Evolutionary conservation across 257 asterid genomes (phyloP).

Genomic region (Petunia secreta): DNA sequence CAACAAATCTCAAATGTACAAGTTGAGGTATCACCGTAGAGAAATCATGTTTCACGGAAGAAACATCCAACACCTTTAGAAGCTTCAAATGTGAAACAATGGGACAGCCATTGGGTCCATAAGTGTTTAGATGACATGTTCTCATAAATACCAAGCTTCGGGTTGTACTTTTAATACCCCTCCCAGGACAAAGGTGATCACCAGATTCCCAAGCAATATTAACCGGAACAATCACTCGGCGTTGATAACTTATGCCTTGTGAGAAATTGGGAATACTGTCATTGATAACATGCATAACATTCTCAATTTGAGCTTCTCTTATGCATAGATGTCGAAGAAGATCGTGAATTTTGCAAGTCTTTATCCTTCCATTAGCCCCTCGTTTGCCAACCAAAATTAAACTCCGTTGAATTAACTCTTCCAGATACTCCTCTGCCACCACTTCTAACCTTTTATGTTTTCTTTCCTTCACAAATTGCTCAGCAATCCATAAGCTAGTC

Average conservation of each 20-base stretch:
- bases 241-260: background rate
- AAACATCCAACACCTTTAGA: background rate
- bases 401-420: constrained; percentile 15
- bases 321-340: constrained; percentile 20
- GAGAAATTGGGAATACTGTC: background rate
- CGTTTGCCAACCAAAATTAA: background rate
- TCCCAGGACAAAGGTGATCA: too few relatives aligned
- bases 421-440: constrained; percentile 21
- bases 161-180: too few relatives aligned
- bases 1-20: background rate
- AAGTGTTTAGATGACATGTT: too few relatives aligned
- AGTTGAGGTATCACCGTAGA: background rate
- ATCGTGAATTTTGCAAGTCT: constrained; percentile 27
- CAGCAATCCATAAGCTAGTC: constrained; percentile 23
- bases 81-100: background rate
- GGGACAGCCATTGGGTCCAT: background rate
- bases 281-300: background rate
- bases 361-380: constrained; percentile 12
- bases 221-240: background rate
- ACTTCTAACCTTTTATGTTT: background rate
- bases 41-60: background rate
- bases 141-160: too few relatives aligned
- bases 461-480: constrained; percentile 17
- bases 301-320: background rate
- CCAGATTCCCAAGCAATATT: background rate